These are phyloP conservation scores for Russula earlei DNA, from an alignment of 768 basidiomycete genomes.

Conservation along the genomic window DNA sequence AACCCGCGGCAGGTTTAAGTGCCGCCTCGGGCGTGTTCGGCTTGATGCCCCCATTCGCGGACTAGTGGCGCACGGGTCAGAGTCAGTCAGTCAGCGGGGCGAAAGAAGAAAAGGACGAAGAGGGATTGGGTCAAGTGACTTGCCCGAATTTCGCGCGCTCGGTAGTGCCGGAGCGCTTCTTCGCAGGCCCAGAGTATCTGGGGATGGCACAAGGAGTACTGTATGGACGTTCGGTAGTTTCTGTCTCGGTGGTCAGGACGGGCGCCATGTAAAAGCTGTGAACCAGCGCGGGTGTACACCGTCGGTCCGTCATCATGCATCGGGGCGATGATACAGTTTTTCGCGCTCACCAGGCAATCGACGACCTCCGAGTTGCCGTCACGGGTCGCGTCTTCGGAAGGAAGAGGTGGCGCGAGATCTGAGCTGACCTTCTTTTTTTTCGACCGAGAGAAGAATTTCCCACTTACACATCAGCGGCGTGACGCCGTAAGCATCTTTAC, in stretches of 20 bases:
- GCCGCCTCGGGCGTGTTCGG: conserved; percentile 57
- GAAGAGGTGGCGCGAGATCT: conserved; percentile 4
- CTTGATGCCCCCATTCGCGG: conserved; percentile 29
- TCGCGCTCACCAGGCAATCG: conserved; percentile 44
- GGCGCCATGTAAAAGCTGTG: conserved; percentile 59
- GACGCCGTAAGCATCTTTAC: conserved; percentile 63
- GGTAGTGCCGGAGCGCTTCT: conserved; percentile 47
- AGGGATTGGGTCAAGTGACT: too few species aligned
- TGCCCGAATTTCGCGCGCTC: conserved; percentile 54
- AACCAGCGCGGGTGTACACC: too few species aligned
- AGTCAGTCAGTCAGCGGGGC: background rate
- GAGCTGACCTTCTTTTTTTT: background rate
- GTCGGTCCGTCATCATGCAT: too few species aligned
- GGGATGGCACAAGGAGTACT: conserved; percentile 56
- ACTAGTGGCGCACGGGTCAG: background rate
- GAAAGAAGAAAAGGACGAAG: too few species aligned
- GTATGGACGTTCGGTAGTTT: conserved; percentile 62
- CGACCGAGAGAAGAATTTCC: conserved; percentile 15
- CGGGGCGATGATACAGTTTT: too few species aligned
- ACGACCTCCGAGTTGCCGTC: conserved; percentile 65
- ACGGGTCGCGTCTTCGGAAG: conserved; percentile 56
- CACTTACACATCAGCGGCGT: conserved; percentile 78
- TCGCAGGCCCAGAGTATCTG: conserved; percentile 65
- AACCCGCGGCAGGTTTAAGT: conserved; percentile 20
- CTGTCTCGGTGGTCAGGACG: conserved; percentile 65